Conservation (phyloP, 2,329 filamentous ascomycete genomes). For the Monosporascus sp. region DNA sequence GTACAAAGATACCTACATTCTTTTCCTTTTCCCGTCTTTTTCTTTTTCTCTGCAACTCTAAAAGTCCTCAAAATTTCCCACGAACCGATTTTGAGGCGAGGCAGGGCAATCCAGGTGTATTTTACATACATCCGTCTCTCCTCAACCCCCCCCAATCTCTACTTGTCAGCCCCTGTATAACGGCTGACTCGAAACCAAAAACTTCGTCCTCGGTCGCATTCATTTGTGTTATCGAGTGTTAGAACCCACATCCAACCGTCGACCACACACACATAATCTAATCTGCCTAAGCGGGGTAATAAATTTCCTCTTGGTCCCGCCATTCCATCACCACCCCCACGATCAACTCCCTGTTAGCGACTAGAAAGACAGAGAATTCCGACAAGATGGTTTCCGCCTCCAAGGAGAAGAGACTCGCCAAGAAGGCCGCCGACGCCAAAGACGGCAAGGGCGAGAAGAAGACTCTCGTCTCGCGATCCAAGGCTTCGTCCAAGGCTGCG, state of each 20-base stretch:
- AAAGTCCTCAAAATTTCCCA: too few species aligned
- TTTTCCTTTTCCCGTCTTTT: too few species aligned
- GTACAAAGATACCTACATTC: too few species aligned
- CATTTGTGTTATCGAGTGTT: neutral
- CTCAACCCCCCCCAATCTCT: too few species aligned
- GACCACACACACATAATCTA: neutral
- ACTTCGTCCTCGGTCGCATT: neutral
- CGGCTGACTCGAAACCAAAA: neutral
- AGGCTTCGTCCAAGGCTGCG: conserved; percentile 62
- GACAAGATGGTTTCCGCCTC: conserved; percentile 61
- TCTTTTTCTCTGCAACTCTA: too few species aligned
- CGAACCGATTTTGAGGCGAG: too few species aligned
- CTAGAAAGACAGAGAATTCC: conserved; percentile 1
- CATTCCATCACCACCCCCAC: neutral
- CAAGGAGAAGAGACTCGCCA: conserved; percentile 67
- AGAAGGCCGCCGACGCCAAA: conserved; percentile 66
- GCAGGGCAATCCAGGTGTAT: too few species aligned
- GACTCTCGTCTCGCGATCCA: conserved; percentile 60
- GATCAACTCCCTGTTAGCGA: neutral
- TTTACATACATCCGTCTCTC: too few species aligned
- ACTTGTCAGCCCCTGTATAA: neutral
- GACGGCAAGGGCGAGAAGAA: conserved; percentile 74
- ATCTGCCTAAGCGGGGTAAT: neutral
- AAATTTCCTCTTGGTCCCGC: neutral
- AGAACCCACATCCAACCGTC: neutral